These are phyloP conservation scores for Herpotrichia juniperi DNA, from an alignment of 2,329 filamentous ascomycete genomes.

Conservation along the genomic window DNA sequence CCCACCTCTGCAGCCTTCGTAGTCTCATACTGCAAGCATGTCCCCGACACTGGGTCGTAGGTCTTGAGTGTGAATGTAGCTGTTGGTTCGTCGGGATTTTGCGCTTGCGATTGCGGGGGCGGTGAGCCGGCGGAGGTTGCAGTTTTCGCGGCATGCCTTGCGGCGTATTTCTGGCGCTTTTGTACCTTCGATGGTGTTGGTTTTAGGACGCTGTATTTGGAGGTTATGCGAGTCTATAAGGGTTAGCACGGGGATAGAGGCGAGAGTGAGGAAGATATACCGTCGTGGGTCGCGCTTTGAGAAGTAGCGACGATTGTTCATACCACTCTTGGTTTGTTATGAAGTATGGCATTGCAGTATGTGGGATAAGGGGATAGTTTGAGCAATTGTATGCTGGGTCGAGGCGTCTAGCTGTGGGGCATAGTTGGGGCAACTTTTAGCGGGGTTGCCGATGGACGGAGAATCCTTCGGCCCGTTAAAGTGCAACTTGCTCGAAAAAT, in stretches of 20 bases:
- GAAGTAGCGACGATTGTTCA: slow-evolving; percentile 80
- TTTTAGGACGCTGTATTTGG: slow-evolving; percentile 79
- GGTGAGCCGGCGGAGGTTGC: slow-evolving; percentile 23
- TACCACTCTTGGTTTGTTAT: slow-evolving; percentile 89
- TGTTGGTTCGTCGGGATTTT: slow-evolving; percentile 32
- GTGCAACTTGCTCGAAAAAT: no score
- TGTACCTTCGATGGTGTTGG: slow-evolving; percentile 38
- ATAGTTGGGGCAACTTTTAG: slow-evolving; percentile 32
- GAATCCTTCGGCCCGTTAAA: no score
- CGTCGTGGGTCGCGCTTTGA: slow-evolving; percentile 83
- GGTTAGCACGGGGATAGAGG: slow-evolving; percentile 14
- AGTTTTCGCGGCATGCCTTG: slow-evolving; percentile 35
- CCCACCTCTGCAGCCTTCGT: slow-evolving; percentile 90
- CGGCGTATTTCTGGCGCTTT: slow-evolving; percentile 41
- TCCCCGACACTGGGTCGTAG: slow-evolving; percentile 81
- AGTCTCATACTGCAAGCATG: slow-evolving; percentile 88
- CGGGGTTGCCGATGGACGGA: slow-evolving; percentile 27
- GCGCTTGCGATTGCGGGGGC: slow-evolving; percentile 36
- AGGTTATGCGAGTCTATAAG: slow-evolving; percentile 84
- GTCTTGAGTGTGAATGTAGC: slow-evolving; percentile 86
- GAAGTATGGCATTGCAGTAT: slow-evolving; percentile 73
- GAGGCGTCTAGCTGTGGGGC: slow-evolving; percentile 11
- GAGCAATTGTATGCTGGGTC: slow-evolving; percentile 13
- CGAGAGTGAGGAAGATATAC: slow-evolving; percentile 59
- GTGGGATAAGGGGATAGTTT: not conserved